Percentiles rank a stretch among this genome's conserved stretches.
These are phyloP conservation scores for Groenewaldozyma tartarivorans DNA, from an alignment of 805 yeast species.

Conservation along the genomic window DNA sequence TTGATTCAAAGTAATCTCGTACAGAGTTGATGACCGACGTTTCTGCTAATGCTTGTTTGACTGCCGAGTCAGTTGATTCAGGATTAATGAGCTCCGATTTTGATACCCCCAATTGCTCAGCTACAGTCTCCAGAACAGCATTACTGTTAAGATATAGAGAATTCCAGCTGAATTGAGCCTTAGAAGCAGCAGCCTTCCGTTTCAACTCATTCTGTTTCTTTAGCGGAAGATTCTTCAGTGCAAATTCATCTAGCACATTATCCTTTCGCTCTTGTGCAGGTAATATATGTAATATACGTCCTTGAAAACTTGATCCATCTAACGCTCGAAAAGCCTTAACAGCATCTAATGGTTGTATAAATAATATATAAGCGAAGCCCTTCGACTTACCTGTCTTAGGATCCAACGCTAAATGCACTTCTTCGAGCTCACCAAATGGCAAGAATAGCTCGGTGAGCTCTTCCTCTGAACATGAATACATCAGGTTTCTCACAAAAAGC, in stretches of 20 bases:
- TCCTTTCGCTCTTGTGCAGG: constrained; percentile 78
- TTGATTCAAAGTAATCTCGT: constrained; percentile 71
- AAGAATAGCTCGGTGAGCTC: constrained; percentile 63
- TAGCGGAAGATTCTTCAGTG: constrained; percentile 78
- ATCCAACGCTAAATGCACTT: constrained; percentile 88
- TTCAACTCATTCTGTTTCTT: constrained; percentile 84
- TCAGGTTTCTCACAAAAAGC: constrained; percentile 77
- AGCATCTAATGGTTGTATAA: constrained; percentile 61
- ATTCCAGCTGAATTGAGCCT: constrained; percentile 89
- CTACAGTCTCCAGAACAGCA: constrained; percentile 87
- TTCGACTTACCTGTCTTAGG: constrained; percentile 83
- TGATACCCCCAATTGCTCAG: constrained; percentile 68
- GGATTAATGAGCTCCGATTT: constrained; percentile 85
- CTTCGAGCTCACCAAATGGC: constrained; percentile 64
- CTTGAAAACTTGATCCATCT: constrained; percentile 89
- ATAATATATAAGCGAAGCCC: constrained; percentile 84
- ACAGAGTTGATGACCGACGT: constrained; percentile 92
- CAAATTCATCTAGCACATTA: constrained; percentile 83
- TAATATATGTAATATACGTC: constrained; percentile 79
- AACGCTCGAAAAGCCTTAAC: constrained; percentile 59
- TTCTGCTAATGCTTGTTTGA: constrained; percentile 94
- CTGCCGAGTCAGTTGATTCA: constrained; percentile 78
- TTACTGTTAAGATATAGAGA: constrained; percentile 84
- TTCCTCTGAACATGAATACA: constrained; percentile 67
- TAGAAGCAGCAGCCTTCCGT: constrained; percentile 75